Evolutionary conservation across 2,329 filamentous ascomycete genomes (phyloP).

Genomic region (Alternaria burnsii): DNA sequence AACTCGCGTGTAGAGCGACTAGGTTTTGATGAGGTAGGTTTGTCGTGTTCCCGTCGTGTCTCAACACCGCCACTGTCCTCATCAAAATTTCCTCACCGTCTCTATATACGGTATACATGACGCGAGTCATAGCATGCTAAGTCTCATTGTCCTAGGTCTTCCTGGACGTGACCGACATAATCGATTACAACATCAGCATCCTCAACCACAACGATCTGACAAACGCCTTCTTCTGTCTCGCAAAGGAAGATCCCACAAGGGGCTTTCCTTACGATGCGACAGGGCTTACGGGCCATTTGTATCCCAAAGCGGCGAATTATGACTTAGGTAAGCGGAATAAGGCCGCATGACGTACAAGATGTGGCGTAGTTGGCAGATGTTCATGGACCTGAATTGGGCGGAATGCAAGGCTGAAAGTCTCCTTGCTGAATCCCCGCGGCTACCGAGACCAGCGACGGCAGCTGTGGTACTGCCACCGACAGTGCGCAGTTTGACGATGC

Average conservation of each 20-base stretch:
- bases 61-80: slow-evolving; percentile 9
- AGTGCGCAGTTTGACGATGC: not conserved
- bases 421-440: slow-evolving; percentile 4
- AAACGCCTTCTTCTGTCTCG: slow-evolving; percentile 82
- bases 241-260: slow-evolving; percentile 74
- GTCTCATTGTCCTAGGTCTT: slow-evolving; percentile 60
- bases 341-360: not conserved
- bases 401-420: slow-evolving; percentile 10
- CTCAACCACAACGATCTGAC: slow-evolving; percentile 71
- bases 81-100: not conserved
- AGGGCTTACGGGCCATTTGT: slow-evolving; percentile 70
- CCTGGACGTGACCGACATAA: slow-evolving; percentile 83
- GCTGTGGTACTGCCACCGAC: slow-evolving; percentile 6
- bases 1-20: slow-evolving; percentile 79
- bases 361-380: slow-evolving; percentile 10
- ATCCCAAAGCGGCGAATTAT: slow-evolving; percentile 50
- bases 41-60: not conserved
- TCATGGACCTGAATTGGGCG: too few relatives aligned
- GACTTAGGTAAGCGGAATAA: slow-evolving; percentile 31
- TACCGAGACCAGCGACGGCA: slow-evolving; percentile 3
- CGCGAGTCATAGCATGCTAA: slow-evolving; percentile 5
- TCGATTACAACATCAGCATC: slow-evolving; percentile 79
- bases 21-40: slow-evolving; percentile 85
- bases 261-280: slow-evolving; percentile 84
- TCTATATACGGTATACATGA: not conserved